Percentiles rank a stretch among this genome's conserved stretches.
phyloP scores from a whole-genome alignment of 768 basidiomycete species.

The Pholiota microspora region DNA sequence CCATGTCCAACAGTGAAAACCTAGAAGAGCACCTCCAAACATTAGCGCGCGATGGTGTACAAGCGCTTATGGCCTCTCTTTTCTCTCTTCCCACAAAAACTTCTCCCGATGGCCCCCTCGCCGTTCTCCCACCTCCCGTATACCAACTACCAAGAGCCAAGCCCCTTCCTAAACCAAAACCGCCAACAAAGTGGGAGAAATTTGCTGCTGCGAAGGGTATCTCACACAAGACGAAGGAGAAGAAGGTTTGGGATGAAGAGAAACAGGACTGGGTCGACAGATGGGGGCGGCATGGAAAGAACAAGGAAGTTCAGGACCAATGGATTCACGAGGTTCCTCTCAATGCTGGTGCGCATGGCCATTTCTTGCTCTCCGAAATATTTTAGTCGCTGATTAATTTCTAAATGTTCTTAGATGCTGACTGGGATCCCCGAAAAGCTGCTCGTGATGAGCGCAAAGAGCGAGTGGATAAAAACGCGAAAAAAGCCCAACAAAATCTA shows the following conservation, averaged over 20 bases:
- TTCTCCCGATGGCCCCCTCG: conserved; percentile 80
- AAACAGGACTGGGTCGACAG: conserved; percentile 87
- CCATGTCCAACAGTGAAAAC: conserved; percentile 50
- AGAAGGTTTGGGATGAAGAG: conserved; percentile 92
- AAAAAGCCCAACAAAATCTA: conserved; percentile 70
- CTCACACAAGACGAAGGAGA: conserved; percentile 72
- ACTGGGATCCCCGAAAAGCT: conserved; percentile 74
- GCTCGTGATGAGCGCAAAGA: conserved; percentile 80
- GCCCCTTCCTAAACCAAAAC: conserved; percentile 89
- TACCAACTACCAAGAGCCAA: conserved; percentile 87
- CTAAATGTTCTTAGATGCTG: conserved; percentile 51
- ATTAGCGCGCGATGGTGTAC: conserved; percentile 78
- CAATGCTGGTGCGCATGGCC: conserved; percentile 73
- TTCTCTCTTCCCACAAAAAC: conserved; percentile 78
- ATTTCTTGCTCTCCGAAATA: neutral
- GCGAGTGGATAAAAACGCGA: conserved; percentile 81
- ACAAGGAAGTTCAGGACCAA: conserved; percentile 80
- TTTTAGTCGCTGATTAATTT: neutral
- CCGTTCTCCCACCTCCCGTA: conserved; percentile 73
- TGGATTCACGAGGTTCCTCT: conserved; percentile 92
- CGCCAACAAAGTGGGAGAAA: conserved; percentile 93
- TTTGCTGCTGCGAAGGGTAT: conserved; percentile 97
- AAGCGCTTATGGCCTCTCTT: conserved; percentile 75
- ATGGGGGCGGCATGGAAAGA: conserved; percentile 91
- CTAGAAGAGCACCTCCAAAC: conserved; percentile 79